Conservation (phyloP, 2,329 filamentous ascomycete species). For the Monosporascus sp. region DNA sequence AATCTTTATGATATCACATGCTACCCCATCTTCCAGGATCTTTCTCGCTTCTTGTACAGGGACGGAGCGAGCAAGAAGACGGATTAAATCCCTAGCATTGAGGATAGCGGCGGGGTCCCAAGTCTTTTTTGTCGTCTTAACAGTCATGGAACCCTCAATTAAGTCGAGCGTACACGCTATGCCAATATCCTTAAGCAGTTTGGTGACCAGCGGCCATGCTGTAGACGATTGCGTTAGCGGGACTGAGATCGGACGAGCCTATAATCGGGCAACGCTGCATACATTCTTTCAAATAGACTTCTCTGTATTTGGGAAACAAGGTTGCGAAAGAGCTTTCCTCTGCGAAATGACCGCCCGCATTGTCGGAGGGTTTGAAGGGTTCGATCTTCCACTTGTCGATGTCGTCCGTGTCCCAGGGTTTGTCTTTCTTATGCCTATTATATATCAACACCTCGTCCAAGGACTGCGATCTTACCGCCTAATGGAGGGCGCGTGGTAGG, state of each 20-base stretch:
- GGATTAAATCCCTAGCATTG: constrained; percentile 91
- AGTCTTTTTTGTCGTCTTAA: constrained; percentile 87
- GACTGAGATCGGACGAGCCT: neutral
- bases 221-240: neutral
- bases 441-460: neutral
- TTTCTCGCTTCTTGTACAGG: constrained; percentile 90
- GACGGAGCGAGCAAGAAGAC: constrained; percentile 83
- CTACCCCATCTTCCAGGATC: constrained; percentile 86
- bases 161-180: constrained; percentile 91
- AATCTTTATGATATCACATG: constrained; percentile 95
- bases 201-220: constrained; percentile 81
- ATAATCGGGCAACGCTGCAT: constrained; percentile 32
- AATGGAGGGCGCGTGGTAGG: neutral
- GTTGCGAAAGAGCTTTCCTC: constrained; percentile 89
- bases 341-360: constrained; percentile 75
- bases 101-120: constrained; percentile 88
- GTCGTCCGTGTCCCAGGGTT: constrained; percentile 94
- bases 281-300: constrained; percentile 78
- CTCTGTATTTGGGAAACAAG: constrained; percentile 93
- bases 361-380: constrained; percentile 79
- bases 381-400: constrained; percentile 97
- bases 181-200: constrained; percentile 77
- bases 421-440: constrained; percentile 74
- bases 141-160: constrained; percentile 93
- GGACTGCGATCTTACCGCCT: too few species aligned